Evolutionary conservation across 139 green algal species (phyloP), one percentile per base, ranked within the genome.

Genomic region (Bryopsis sp.): DNA sequence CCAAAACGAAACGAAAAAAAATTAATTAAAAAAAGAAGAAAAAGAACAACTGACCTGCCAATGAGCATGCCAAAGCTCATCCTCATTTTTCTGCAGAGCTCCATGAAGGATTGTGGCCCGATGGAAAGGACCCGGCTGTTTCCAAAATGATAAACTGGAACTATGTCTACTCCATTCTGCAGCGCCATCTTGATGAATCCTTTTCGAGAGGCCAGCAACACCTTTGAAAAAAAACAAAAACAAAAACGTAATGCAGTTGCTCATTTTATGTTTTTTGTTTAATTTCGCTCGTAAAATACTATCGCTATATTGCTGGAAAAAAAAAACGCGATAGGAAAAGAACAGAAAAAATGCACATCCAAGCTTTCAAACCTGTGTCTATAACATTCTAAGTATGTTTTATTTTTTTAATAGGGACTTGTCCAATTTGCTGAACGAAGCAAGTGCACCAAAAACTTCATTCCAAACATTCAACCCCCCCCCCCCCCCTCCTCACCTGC

Each of bases 141-240:
- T 46, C 59, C 59, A 67, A 67, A 67, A 47, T 67, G 59, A 26
- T 47, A 67, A 31, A 67, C 59, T 26, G 59, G 59, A 19, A 67
- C 33, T 7, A 67, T 8, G 31, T 67, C 59, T n/a, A 47, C 59
- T 15, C 59, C 59, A 67, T 67, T 43, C 7, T 11, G 24, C 59
- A 67, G 7, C 7, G 59, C 59, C 33, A 67, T 47, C 33, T 47
- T 39, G 28, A 67, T 47, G 33, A 67, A 67, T 4, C 59, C 59
- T 26, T 67, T 67, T 24, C 59, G 19, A 7, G 24, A 31, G 28
- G 28, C 33, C 11, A 67, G 33, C 33, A 67, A 47, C 7, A 67
- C 59, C 59, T 67, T 54, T 19, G 15, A 54, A 54, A 54, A 11
- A 54, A 54, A 54, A 11, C 15, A 11, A 11, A 67, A 7, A 22